These are phyloP conservation scores for Medicago arabica DNA, from an alignment of 306 rosid species.

Conservation along the genomic window DNA sequence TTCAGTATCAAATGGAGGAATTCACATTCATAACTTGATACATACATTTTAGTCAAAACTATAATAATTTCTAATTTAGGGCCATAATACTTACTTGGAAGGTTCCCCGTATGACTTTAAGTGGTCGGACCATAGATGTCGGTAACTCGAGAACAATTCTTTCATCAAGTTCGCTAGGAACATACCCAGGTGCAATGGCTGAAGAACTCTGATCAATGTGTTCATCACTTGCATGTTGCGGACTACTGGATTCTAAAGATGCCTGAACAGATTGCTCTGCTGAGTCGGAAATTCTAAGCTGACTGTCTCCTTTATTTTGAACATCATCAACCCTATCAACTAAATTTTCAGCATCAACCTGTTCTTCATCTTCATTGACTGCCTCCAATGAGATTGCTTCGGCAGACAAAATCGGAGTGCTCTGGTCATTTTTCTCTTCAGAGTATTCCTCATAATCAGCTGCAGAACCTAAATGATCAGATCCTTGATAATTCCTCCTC, in stretches of 20 bases:
- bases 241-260: slow-evolving; percentile 52
- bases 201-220: slow-evolving; percentile 65
- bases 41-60: slow-evolving; percentile 18
- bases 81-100: slow-evolving; percentile 73
- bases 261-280: slow-evolving; percentile 57
- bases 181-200: slow-evolving; percentile 76
- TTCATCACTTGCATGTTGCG: slow-evolving; percentile 61
- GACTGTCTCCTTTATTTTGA: slow-evolving; percentile 52
- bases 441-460: slow-evolving; percentile 70
- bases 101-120: slow-evolving; percentile 77
- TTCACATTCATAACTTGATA: slow-evolving; percentile 8
- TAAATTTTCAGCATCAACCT: slow-evolving; percentile 62
- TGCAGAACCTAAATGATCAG: slow-evolving; percentile 90
- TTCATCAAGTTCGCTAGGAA: slow-evolving; percentile 90
- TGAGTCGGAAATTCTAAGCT: slow-evolving; percentile 56
- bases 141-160: slow-evolving; percentile 89
- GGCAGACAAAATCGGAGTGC: slow-evolving; percentile 72
- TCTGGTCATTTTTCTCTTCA: slow-evolving; percentile 53
- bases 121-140: slow-evolving; percentile 89
- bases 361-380: slow-evolving; percentile 76
- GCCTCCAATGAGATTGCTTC: slow-evolving; percentile 79
- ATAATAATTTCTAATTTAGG: slow-evolving; percentile 15
- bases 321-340: slow-evolving; percentile 52
- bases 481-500: slow-evolving; percentile 84
- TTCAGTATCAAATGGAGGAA: slow-evolving; percentile 17